A percentile compares a stretch with the other conserved stretches of the same genome.
Conservation (phyloP, 176 grass and related monocot genomes). For the Canna indica region DNA sequence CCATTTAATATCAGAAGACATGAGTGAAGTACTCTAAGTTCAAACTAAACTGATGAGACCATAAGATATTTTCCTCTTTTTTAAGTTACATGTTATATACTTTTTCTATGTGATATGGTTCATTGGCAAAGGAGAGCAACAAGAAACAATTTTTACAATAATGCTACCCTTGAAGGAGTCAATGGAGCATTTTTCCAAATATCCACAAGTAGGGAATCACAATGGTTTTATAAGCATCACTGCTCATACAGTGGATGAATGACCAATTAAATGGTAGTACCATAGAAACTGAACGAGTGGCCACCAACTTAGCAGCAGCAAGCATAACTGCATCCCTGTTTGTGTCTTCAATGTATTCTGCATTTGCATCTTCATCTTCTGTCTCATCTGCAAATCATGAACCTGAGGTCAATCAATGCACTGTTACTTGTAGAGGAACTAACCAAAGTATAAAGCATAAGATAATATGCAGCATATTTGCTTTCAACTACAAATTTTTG, state of each 20-base stretch:
- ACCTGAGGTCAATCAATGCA: conserved; percentile 2
- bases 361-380: conserved; percentile 92
- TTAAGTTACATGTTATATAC: too few species aligned
- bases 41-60: too few species aligned
- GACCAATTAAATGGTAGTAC: conserved; percentile 19
- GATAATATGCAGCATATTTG: neutral
- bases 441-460: neutral
- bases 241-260: too few species aligned
- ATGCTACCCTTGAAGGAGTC: too few species aligned
- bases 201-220: too few species aligned
- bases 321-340: conserved; percentile 92
- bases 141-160: too few species aligned
- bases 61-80: too few species aligned
- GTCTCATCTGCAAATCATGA: conserved; percentile 67
- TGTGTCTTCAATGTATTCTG: conserved; percentile 95
- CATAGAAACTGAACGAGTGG: conserved; percentile 74
- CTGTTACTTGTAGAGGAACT: neutral
- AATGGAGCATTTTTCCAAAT: too few species aligned
- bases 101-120: too few species aligned
- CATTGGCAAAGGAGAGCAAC: too few species aligned
- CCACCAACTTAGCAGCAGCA: conserved; percentile 79
- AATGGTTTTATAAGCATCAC: neutral
- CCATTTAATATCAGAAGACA: too few species aligned
- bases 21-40: too few species aligned
- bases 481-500: neutral